Evolutionary conservation across 768 basidiomycete genomes (phyloP).

Genomic region (Tylopilus intermedius): DNA sequence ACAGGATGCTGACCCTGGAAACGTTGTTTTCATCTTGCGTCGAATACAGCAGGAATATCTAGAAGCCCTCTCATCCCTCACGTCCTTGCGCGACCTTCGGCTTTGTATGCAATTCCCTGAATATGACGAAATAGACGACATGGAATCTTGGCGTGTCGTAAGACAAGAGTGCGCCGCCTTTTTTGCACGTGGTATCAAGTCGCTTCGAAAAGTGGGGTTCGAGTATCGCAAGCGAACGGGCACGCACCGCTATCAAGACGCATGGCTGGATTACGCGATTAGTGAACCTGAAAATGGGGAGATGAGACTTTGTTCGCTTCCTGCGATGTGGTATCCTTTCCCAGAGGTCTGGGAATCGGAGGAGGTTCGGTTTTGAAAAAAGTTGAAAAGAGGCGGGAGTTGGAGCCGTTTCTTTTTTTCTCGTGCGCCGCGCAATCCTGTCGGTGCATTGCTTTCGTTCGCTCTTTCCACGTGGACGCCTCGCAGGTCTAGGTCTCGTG

Average conservation of each 20-base stretch:
- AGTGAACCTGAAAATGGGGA: constrained; percentile 19
- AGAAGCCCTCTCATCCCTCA: constrained; percentile 28
- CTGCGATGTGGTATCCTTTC: constrained; percentile 31
- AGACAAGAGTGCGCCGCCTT: constrained; percentile 26
- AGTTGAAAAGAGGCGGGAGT: background rate
- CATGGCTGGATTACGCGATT: constrained; percentile 33
- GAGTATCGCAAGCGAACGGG: constrained; percentile 35
- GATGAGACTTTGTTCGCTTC: constrained; percentile 19
- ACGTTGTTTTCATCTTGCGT: constrained; percentile 26
- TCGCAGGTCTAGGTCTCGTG: constrained; percentile 16
- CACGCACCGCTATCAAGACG: constrained; percentile 33
- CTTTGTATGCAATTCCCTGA: constrained; percentile 35
- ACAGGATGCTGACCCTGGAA: constrained; percentile 29
- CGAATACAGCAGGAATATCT: constrained; percentile 33
- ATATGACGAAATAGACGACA: constrained; percentile 29
- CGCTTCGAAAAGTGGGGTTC: constrained; percentile 31
- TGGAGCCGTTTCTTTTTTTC: background rate
- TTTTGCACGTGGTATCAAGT: constrained; percentile 30
- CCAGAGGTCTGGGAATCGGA: constrained; percentile 33
- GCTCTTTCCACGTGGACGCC: constrained; percentile 8
- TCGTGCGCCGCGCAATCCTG: background rate
- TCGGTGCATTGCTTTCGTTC: background rate
- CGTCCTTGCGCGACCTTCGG: constrained; percentile 27
- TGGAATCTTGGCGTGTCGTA: constrained; percentile 29
- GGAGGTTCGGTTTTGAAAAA: constrained; percentile 19